Conservation (phyloP, 495 filamentous ascomycete genomes). For the Lophium mytilinum region DNA sequence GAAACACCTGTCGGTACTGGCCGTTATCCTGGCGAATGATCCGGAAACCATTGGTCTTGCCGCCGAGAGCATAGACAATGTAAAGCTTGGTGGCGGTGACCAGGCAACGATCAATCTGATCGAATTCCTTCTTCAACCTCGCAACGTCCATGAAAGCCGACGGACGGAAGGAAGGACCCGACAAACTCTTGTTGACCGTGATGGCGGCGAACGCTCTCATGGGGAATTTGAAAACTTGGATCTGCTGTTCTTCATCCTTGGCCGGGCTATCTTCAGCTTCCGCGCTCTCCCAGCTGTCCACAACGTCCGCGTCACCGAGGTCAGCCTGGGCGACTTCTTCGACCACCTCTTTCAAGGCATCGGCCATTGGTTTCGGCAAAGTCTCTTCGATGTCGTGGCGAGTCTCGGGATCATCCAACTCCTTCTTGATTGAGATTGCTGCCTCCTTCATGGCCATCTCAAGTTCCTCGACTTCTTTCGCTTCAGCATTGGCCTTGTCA, state of each 20-base stretch:
- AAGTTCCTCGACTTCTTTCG: constrained; percentile 31
- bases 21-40: constrained; percentile 93
- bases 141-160: constrained; percentile 81
- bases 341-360: constrained; percentile 49
- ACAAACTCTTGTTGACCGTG: constrained; percentile 36
- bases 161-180: constrained; percentile 43
- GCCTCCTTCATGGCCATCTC: constrained; percentile 37
- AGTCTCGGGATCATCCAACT: constrained; percentile 50
- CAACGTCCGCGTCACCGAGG: constrained; percentile 39
- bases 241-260: constrained; percentile 49
- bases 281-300: constrained; percentile 69
- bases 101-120: constrained; percentile 89
- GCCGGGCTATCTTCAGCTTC: constrained; percentile 61
- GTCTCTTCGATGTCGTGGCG: constrained; percentile 42
- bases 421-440: constrained; percentile 46
- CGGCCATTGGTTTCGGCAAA: constrained; percentile 43
- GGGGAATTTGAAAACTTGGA: constrained; percentile 88
- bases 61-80: constrained; percentile 88
- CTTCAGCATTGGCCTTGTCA: neutral
- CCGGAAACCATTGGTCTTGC: constrained; percentile 81
- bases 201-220: constrained; percentile 93
- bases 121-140: constrained; percentile 90
- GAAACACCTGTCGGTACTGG: constrained; percentile 80
- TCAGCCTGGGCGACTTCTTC: constrained; percentile 49
- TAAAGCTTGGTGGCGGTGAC: constrained; percentile 82